These are phyloP conservation scores for Pythium monospermum DNA, from an alignment of 352 stramenopile species.

Conservation along the genomic window DNA sequence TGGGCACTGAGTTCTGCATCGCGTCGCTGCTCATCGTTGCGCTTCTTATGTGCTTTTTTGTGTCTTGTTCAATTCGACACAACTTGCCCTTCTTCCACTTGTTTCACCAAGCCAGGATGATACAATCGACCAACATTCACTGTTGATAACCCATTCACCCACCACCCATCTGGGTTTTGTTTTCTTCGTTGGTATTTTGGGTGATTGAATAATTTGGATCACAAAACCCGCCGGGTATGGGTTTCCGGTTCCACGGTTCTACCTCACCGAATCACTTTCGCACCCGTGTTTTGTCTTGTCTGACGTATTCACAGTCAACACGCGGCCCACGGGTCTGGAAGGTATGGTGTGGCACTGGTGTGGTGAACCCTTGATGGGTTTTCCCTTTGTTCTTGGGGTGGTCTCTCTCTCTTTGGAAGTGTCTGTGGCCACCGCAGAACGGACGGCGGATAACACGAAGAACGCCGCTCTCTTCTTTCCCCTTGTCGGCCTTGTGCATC, in stretches of 20 bases:
- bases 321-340: too few species aligned
- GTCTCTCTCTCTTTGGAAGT: constrained; percentile 4
- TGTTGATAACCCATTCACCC: neutral
- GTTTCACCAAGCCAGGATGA: constrained; percentile 9
- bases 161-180: constrained; percentile 8
- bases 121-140: constrained; percentile 23
- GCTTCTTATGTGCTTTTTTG: neutral
- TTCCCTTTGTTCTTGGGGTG: constrained; percentile 14
- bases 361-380: constrained; percentile 10
- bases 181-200: constrained; percentile 2
- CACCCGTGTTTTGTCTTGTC: too few species aligned
- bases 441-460: neutral
- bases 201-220: too few species aligned
- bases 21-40: constrained; percentile 15
- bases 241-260: too few species aligned
- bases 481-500: too few species aligned
- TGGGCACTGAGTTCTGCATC: constrained; percentile 40
- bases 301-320: too few species aligned
- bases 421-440: constrained; percentile 18
- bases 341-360: constrained; percentile 26
- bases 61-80: too few species aligned
- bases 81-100: neutral
- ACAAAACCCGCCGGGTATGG: neutral
- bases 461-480: neutral
- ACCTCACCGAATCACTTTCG: too few species aligned